Conservation (phyloP, 129 eudicot genomes). For the Smallanthus sonchifolius region DNA sequence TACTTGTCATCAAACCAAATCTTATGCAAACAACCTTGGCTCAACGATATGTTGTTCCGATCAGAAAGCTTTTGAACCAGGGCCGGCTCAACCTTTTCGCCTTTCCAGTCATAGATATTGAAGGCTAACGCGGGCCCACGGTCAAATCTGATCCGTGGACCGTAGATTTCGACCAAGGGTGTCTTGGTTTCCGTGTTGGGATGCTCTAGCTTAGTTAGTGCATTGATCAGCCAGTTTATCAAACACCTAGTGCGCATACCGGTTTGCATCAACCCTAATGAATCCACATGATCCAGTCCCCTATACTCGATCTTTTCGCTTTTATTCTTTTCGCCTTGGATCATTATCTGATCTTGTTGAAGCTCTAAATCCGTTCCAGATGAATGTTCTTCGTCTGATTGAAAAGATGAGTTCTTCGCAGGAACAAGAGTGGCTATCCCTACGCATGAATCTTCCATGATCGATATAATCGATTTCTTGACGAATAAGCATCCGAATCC, state of each 20-base stretch:
- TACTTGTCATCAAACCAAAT: constrained; percentile 75
- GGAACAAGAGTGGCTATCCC: constrained; percentile 61
- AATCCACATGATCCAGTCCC: constrained; percentile 75
- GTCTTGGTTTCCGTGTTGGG: constrained; percentile 53
- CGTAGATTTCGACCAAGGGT: constrained; percentile 67
- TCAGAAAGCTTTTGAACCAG: constrained; percentile 85
- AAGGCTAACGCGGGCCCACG: constrained; percentile 84
- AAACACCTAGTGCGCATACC: constrained; percentile 67
- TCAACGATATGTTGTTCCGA: constrained; percentile 59
- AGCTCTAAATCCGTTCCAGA: constrained; percentile 48
- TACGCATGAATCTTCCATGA: constrained; percentile 44
- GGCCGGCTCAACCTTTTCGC: constrained; percentile 72
- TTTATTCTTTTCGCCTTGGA: constrained; percentile 6
- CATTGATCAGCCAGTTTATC: constrained; percentile 73
- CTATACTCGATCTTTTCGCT: constrained; percentile 38
- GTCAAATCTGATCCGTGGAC: constrained; percentile 67
- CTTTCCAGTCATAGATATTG: constrained; percentile 80
- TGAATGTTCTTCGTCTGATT: constrained; percentile 38
- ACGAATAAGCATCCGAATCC: constrained; percentile 86
- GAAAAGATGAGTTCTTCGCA: constrained; percentile 30
- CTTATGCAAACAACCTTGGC: constrained; percentile 55
- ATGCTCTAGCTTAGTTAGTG: constrained; percentile 63
- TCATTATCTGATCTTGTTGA: constrained; percentile 22
- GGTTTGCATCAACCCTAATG: constrained; percentile 57
- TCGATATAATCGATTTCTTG: constrained; percentile 53